A percentile compares a stretch with the other conserved stretches of the same genome.
phyloP scores from a whole-genome alignment of 2,329 filamentous ascomycete genomes.

The Aspergillus hiratsukae region DNA sequence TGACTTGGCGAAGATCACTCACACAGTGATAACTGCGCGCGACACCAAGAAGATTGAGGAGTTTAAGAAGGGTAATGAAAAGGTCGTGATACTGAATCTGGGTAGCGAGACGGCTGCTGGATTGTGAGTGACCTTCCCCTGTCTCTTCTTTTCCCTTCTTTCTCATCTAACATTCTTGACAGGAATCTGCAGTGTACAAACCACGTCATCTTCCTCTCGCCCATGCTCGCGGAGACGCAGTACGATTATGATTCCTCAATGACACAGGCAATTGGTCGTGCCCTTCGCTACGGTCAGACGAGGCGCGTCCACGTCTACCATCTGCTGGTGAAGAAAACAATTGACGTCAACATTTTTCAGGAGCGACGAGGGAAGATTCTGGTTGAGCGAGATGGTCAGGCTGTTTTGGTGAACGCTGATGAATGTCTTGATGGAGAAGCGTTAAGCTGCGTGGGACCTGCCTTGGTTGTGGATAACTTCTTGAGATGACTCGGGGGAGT shows the following conservation, averaged over 20 bases:
- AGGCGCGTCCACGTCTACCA: conserved; percentile 57
- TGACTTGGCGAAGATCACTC: conserved; percentile 23
- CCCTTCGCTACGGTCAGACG: conserved; percentile 54
- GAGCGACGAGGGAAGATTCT: conserved; percentile 27
- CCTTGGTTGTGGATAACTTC: conserved; percentile 23
- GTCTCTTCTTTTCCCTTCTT: background rate
- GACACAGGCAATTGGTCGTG: conserved; percentile 60
- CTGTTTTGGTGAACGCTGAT: conserved; percentile 15
- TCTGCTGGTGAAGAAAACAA: conserved; percentile 39
- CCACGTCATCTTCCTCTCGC: conserved; percentile 60
- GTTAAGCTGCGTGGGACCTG: conserved; percentile 23
- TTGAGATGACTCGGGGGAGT: conserved; percentile 10
- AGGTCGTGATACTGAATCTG: conserved; percentile 55
- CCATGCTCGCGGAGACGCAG: conserved; percentile 47
- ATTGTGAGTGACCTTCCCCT: conserved; percentile 43
- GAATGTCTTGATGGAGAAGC: conserved; percentile 18
- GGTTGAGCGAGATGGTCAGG: conserved; percentile 20
- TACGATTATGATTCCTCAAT: conserved; percentile 55
- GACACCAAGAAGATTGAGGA: conserved; percentile 32
- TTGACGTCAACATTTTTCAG: conserved; percentile 45
- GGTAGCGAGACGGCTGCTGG: conserved; percentile 57
- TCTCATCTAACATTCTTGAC: conserved; percentile 10
- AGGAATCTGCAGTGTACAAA: conserved; percentile 62
- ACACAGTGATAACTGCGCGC: conserved; percentile 34
- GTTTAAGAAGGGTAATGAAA: conserved; percentile 39